Conservation (phyloP, 2,329 filamentous ascomycete species). For the Coniochaeta prunicola region DNA sequence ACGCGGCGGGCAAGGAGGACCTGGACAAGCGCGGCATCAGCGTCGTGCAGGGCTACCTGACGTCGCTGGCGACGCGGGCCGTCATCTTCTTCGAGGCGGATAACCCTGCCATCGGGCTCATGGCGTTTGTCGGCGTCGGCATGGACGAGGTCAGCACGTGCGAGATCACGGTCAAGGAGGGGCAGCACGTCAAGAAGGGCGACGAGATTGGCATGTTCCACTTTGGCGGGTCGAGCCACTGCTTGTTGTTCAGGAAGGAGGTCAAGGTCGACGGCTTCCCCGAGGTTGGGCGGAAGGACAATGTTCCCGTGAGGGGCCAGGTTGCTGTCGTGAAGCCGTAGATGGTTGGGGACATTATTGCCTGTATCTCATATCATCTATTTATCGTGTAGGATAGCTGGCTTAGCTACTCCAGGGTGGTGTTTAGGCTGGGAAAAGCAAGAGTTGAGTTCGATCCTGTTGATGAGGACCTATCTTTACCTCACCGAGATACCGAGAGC, state of each 20-base stretch:
- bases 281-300: constrained; percentile 16
- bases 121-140: constrained; percentile 64
- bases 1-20: constrained; percentile 9
- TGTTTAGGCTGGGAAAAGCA: no score
- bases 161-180: constrained; percentile 61
- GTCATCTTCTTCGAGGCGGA: constrained; percentile 66
- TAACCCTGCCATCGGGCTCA: constrained; percentile 57
- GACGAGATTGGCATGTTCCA: constrained; percentile 74
- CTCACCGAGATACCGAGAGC: no score
- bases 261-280: constrained; percentile 38
- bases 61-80: constrained; percentile 59
- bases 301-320: constrained; percentile 23
- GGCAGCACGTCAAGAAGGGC: constrained; percentile 60
- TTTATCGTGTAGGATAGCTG: no score
- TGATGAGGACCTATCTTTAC: no score
- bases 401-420: no score
- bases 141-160: constrained; percentile 74
- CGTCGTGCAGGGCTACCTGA: constrained; percentile 58
- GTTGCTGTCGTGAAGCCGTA: constrained; percentile 18
- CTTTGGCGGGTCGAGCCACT: constrained; percentile 67
- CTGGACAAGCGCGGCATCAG: constrained; percentile 36
- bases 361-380: no score
- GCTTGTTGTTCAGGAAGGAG: constrained; percentile 55
- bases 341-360: background rate
- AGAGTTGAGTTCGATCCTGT: no score